Evolutionary conservation across 139 green algal genomes (phyloP).

Genomic region (Asterochloris erici): DNA sequence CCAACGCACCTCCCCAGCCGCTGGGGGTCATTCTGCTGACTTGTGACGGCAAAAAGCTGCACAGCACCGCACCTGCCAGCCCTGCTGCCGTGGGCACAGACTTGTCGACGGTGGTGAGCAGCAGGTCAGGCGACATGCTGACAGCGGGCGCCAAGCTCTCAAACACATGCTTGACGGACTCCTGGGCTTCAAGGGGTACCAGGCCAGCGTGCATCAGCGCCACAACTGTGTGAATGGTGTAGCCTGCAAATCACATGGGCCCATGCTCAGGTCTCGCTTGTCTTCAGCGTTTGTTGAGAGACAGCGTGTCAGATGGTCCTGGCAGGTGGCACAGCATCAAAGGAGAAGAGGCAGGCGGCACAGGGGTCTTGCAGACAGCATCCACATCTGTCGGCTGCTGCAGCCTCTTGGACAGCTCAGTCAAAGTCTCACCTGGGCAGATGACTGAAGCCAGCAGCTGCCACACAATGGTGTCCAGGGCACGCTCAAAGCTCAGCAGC

Average conservation of each 20-base stretch:
- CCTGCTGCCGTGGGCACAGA: conserved; percentile 50
- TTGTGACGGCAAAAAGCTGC: background rate
- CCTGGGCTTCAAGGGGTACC: conserved; percentile 12
- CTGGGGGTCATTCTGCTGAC: background rate
- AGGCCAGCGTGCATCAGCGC: conserved; percentile 37
- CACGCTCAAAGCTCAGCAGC: conserved; percentile 49
- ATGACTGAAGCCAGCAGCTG: conserved; percentile 65
- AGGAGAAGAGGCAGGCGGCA: background rate
- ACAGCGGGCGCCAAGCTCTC: background rate
- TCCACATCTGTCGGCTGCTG: background rate
- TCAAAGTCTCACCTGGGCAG: conserved; percentile 19
- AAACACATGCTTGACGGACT: conserved; percentile 12
- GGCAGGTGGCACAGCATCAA: background rate
- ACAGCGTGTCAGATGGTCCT: background rate
- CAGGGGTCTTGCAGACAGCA: background rate
- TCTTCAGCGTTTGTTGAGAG: background rate
- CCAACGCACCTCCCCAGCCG: background rate
- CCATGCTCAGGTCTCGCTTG: too few relatives aligned
- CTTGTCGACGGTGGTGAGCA: conserved; percentile 48
- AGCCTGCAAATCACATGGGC: conserved; percentile 38
- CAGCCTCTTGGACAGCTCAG: background rate
- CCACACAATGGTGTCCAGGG: conserved; percentile 72
- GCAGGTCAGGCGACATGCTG: background rate
- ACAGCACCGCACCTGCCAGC: conserved; percentile 37
- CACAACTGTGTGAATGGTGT: conserved; percentile 75